phyloP scores from a whole-genome alignment of 1,284 basidiomycete genomes.

The Sporisorium sorghi region DNA sequence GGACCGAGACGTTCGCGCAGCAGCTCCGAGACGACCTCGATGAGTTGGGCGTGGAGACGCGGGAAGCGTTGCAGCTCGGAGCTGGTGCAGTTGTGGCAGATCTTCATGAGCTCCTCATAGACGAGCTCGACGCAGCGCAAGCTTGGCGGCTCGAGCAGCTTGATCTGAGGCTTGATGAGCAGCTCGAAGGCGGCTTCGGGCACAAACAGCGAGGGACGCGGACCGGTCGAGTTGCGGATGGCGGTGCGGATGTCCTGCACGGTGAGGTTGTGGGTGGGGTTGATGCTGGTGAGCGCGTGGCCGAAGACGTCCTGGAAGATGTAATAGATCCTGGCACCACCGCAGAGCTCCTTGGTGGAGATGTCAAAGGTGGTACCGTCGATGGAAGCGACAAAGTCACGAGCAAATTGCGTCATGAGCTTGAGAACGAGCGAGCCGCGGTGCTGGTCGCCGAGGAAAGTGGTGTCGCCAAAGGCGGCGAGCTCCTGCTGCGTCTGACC shows the following conservation, averaged over 20 bases:
- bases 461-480: conserved; percentile 92
- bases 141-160: conserved; percentile 91
- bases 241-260: conserved; percentile 96
- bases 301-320: conserved; percentile 99
- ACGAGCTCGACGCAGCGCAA: conserved; percentile 96
- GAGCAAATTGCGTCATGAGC: conserved; percentile 98
- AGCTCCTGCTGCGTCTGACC: conserved; percentile 98
- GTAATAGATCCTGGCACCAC: conserved; percentile 97
- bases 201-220: conserved; percentile 93
- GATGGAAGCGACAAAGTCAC: conserved; percentile 96
- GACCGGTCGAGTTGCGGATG: conserved; percentile 97
- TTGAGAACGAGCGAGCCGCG: conserved; percentile 75
- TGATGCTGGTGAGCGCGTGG: conserved; percentile 86
- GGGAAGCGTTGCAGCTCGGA: conserved; percentile 96
- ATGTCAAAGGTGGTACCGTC: conserved; percentile 98
- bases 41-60: conserved; percentile 87
- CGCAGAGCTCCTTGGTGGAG: conserved; percentile 97
- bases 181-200: conserved; percentile 98
- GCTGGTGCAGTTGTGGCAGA: conserved; percentile 97
- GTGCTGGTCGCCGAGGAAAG: conserved; percentile 91
- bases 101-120: conserved; percentile 98
- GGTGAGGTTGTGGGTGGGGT: conserved; percentile 89
- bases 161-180: conserved; percentile 98
- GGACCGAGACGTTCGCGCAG: conserved; percentile 94
- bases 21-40: conserved; percentile 97